Evolutionary conservation across 495 filamentous ascomycete genomes (phyloP).

Genomic region (Parachaetomium inaequale): DNA sequence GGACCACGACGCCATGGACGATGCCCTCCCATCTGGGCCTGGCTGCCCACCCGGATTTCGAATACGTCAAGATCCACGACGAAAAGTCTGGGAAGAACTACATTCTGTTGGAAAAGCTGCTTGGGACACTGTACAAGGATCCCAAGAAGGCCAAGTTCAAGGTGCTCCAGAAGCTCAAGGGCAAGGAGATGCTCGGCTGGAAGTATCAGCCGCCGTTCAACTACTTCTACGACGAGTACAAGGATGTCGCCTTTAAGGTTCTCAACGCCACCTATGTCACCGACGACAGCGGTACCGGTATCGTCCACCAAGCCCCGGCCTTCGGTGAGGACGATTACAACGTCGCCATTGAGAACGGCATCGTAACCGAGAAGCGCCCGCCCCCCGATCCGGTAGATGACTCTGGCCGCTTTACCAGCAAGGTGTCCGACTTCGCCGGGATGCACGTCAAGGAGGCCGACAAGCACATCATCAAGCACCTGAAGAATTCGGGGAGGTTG

Average conservation of each 20-base stretch:
- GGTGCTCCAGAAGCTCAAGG: constrained; percentile 75
- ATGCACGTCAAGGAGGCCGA: constrained; percentile 94
- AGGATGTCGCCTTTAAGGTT: constrained; percentile 89
- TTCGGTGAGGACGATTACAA: constrained; percentile 98
- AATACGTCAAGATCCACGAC: constrained; percentile 90
- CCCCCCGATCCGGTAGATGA: constrained; percentile 92
- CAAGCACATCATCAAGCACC: constrained; percentile 87
- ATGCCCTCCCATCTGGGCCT: constrained; percentile 80
- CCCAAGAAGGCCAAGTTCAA: constrained; percentile 97
- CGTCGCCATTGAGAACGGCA: constrained; percentile 69
- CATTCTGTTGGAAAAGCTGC: constrained; percentile 79
- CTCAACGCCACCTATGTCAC: constrained; percentile 88
- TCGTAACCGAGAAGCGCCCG: constrained; percentile 69
- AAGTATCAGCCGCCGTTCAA: constrained; percentile 87
- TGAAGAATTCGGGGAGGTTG: constrained; percentile 75
- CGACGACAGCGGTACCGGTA: constrained; percentile 86
- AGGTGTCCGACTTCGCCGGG: constrained; percentile 80
- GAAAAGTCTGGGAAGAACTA: constrained; percentile 78
- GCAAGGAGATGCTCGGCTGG: constrained; percentile 86
- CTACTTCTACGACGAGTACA: constrained; percentile 93
- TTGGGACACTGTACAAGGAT: constrained; percentile 89
- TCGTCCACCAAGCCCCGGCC: constrained; percentile 92
- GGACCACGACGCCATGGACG: constrained; percentile 98
- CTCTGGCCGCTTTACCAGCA: constrained; percentile 71
- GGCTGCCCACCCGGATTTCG: constrained; percentile 82